These are phyloP conservation scores for Rhytidiadelphus loreus DNA, from an alignment of 225 moss, liverwort and hornwort genomes.

Conservation along the genomic window DNA sequence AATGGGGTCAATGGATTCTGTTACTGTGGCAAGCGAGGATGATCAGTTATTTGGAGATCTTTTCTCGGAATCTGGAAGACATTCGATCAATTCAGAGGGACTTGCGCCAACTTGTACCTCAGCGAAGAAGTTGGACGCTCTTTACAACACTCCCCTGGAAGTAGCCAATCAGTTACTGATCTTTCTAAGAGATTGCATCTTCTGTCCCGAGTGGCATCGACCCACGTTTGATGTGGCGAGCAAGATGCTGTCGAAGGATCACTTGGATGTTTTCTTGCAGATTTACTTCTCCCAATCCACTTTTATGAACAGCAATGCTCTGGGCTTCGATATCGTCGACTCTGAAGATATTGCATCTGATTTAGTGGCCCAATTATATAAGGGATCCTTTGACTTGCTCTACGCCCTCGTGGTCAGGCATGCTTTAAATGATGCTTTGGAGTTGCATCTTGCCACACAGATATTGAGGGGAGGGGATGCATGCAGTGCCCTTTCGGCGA, in stretches of 20 bases:
- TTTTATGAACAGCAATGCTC: slow-evolving; percentile 43
- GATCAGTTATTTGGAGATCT: slow-evolving; percentile 99
- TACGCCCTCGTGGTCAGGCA: slow-evolving; percentile 69
- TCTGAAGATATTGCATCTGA: slow-evolving; percentile 67
- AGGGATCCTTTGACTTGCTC: slow-evolving; percentile 87
- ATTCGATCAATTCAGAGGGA: slow-evolving; percentile 88
- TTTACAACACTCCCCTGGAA: slow-evolving; percentile 88
- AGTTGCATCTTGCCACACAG: slow-evolving; percentile 86
- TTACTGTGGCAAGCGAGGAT: slow-evolving; percentile 97
- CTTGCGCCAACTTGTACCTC: slow-evolving; percentile 76
- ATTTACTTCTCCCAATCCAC: slow-evolving; percentile 77
- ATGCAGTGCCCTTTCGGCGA: slow-evolving; percentile 54
- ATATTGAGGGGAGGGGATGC: slow-evolving; percentile 74
- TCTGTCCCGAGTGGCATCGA: slow-evolving; percentile 80
- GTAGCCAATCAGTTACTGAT: slow-evolving; percentile 77
- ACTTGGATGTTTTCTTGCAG: slow-evolving; percentile 88
- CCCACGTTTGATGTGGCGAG: slow-evolving; percentile 83
- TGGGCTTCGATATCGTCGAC: slow-evolving; percentile 56
- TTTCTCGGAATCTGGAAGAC: slow-evolving; percentile 96
- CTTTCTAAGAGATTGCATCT: slow-evolving; percentile 78
- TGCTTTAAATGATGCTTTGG: slow-evolving; percentile 65
- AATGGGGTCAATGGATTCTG: slow-evolving; percentile 86
- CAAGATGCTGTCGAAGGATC: slow-evolving; percentile 70
- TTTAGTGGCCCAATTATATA: slow-evolving; percentile 72
- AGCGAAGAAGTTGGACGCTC: slow-evolving; percentile 85